Conservation (phyloP, 2,329 filamentous ascomycete genomes). For the Seiridium cupressi region DNA sequence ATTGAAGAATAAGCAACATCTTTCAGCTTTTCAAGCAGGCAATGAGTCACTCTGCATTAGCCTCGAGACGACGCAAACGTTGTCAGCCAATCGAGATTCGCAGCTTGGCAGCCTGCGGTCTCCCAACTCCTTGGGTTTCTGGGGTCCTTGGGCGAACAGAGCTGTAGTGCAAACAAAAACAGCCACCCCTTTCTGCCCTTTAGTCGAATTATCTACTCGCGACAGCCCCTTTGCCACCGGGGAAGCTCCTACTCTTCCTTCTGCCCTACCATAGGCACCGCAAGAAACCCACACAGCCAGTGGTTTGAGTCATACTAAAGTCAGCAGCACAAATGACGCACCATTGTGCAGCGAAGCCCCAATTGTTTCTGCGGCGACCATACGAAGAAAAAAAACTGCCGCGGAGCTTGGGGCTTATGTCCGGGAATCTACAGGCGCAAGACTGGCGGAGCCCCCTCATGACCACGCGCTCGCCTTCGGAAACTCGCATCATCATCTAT, state of each 20-base stretch:
- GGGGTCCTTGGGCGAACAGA: background rate
- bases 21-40: background rate
- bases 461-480: too few species aligned
- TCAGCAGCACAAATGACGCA: background rate
- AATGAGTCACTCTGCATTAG: conserved; percentile 1
- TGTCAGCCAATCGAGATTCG: background rate
- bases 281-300: background rate
- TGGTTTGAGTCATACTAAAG: conserved; percentile 1
- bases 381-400: too few species aligned
- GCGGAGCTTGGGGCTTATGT: too few species aligned
- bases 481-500: too few species aligned
- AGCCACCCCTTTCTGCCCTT: background rate
- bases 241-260: too few species aligned
- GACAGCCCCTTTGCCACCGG: background rate
- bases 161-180: background rate
- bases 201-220: background rate
- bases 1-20: background rate
- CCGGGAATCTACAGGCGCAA: too few species aligned
- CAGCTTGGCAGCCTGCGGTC: background rate
- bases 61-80: background rate
- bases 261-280: background rate
- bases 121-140: background rate
- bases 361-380: background rate
- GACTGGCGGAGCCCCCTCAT: too few species aligned
- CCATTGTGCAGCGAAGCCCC: background rate